Conservation (phyloP, 2,329 filamentous ascomycete genomes). For the Colletotrichum cuscutae region DNA sequence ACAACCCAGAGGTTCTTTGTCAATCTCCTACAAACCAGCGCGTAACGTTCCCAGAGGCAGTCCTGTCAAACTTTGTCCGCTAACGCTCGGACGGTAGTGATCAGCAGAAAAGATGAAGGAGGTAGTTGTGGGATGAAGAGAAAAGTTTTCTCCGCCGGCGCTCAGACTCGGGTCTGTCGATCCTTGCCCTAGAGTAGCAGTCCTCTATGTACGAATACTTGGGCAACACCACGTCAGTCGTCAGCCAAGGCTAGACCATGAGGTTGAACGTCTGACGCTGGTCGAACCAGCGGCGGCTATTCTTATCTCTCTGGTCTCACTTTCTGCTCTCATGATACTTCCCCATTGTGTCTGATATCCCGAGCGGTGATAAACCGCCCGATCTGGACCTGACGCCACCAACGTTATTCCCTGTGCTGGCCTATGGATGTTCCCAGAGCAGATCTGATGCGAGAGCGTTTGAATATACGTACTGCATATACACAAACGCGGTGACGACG, state of each 20-base stretch:
- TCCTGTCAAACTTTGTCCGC: constrained; percentile 8
- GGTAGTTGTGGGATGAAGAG: not conserved
- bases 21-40: constrained; percentile 10
- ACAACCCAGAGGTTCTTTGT: constrained; percentile 5
- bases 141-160: not conserved
- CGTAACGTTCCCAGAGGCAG: not conserved
- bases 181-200: not conserved
- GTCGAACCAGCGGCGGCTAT: not conserved
- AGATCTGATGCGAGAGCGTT: not conserved
- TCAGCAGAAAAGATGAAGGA: constrained; percentile 3
- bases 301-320: not conserved
- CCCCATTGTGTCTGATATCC: not conserved
- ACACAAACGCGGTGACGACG: not conserved
- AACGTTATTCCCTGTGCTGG: not conserved
- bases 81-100: constrained; percentile 23
- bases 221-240: constrained; percentile 1
- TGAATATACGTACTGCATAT: not conserved
- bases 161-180: constrained; percentile 16
- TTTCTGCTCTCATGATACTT: not conserved
- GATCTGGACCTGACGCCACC: not conserved
- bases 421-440: not conserved
- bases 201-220: not conserved
- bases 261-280: not conserved
- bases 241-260: not conserved
- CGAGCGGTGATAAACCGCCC: not conserved